A percentile compares a stretch with the other conserved stretches of the same genome.
Evolutionary conservation across 306 rosid species (phyloP).

Genomic region (Glycine latifolia): DNA sequence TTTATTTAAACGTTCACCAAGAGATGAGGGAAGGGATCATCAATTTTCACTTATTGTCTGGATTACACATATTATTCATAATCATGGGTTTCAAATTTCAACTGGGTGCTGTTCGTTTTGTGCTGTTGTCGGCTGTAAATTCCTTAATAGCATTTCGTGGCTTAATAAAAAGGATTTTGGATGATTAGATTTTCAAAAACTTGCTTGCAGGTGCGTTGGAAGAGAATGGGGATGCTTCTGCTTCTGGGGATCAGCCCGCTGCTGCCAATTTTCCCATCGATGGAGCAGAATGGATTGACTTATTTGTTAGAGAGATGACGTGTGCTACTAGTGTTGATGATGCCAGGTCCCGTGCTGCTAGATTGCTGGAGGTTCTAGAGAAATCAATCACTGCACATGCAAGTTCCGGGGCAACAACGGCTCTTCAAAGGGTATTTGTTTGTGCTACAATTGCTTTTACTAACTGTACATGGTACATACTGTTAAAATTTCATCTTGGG

Average conservation of each 20-base stretch:
- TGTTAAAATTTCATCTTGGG: neutral
- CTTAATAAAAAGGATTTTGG: neutral
- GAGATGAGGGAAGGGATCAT: neutral
- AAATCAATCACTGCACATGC: conserved; percentile 70
- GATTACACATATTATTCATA: neutral
- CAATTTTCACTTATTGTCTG: neutral
- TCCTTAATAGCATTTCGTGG: neutral
- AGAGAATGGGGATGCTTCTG: conserved; percentile 56
- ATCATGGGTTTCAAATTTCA: neutral
- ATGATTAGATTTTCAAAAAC: neutral
- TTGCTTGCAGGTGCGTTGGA: conserved; percentile 52
- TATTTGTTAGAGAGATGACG: conserved; percentile 82
- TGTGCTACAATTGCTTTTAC: neutral
- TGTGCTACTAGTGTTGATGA: conserved; percentile 78
- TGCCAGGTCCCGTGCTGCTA: conserved; percentile 85
- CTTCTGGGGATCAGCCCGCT: conserved; percentile 55
- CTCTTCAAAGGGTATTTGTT: conserved; percentile 66
- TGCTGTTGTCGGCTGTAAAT: neutral
- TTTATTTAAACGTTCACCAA: neutral
- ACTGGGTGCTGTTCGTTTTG: conserved; percentile 14
- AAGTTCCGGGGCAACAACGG: conserved; percentile 66
- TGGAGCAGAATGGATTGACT: conserved; percentile 90
- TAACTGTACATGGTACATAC: neutral
- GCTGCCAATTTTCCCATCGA: conserved; percentile 65
- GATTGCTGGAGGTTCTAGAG: conserved; percentile 78